Base-by-base conservation (phyloP, 2,329 filamentous ascomycete genomes). In the Simplicillium sp. region DNA sequence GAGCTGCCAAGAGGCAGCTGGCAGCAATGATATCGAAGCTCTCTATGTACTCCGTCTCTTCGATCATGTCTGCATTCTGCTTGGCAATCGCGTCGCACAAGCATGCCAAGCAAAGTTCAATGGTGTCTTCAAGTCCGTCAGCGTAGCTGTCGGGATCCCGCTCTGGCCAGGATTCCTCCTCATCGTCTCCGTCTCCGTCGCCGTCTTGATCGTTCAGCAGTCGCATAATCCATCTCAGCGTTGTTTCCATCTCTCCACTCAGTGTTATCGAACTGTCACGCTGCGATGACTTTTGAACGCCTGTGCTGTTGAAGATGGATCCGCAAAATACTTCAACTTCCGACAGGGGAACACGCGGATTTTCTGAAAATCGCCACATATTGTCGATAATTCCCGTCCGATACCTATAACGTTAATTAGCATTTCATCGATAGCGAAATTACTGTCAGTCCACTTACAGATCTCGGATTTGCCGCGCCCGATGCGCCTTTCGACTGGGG, bases 321-420 rank as follows among this genome's bases (percentile, higher is more conserved):
- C 73, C 74, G 17, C 71, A 72, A 40, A 76, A 75, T 0, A 72
- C 70, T 45, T 77, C 74, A 0, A 73, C 56, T 48, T 77, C 74
- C 0, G 56, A 64, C 8, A 77, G 56, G 0, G 57, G 56, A 13
- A 54, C 54, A 7, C 60, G 59, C 0, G 70, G 62, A 34, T 71
- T 68, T 3, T 73, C 67, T 0, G 71, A 61, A 34, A 56, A 70
- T 3, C 66, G 56, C 42, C 57, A 55, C 57, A 67, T 72, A 18
- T 58, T 57, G 8, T 53, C 57, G 13, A 46, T 44, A 1, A 75
- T 58, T 1, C 56, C 50, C 8, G 65, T 61, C 13, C 75, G 68
- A 46, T 75, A 76, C 11, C 70, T 71, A 29, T 13, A 17, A 18
- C 7, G 29, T 55, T 36, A 55, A 44, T 7, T 31, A 11, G 58